Evolutionary conservation across 345 rosid species (phyloP).

Genomic region (Cardamine resedifolia): DNA sequence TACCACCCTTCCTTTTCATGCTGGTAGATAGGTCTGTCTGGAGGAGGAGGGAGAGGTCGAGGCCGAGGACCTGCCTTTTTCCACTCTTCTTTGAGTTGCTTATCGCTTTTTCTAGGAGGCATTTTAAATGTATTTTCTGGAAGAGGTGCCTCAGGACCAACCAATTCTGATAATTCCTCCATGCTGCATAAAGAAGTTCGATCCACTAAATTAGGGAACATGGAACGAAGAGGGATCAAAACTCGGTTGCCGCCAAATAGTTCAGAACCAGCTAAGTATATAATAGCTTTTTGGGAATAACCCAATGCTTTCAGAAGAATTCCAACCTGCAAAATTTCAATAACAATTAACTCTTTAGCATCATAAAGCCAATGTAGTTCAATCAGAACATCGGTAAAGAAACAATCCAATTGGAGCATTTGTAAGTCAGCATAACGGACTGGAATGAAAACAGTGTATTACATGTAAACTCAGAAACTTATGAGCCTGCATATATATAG

Average conservation of each 20-base stretch:
- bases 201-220: constrained; percentile 78
- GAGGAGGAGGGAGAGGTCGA: constrained; percentile 99
- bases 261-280: constrained; percentile 94
- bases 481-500: neutral
- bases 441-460: constrained; percentile 16
- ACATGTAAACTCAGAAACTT: neutral
- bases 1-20: constrained; percentile 99
- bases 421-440: constrained; percentile 7
- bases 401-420: constrained; percentile 10
- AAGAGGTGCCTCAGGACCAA: constrained; percentile 84
- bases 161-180: constrained; percentile 66
- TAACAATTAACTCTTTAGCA: constrained; percentile 15
- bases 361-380: constrained; percentile 19
- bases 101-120: constrained; percentile 59
- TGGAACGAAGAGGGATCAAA: constrained; percentile 87
- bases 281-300: constrained; percentile 75
- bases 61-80: constrained; percentile 95
- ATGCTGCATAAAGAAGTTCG: constrained; percentile 73
- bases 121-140: constrained; percentile 45
- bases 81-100: constrained; percentile 84
- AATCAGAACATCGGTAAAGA: constrained; percentile 9
- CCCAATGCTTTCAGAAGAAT: constrained; percentile 91
- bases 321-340: constrained; percentile 72
- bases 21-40: constrained; percentile 81
- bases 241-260: constrained; percentile 93